phyloP scores from a whole-genome alignment of 2,329 filamentous ascomycete species.

The Hypocreales sp. region DNA sequence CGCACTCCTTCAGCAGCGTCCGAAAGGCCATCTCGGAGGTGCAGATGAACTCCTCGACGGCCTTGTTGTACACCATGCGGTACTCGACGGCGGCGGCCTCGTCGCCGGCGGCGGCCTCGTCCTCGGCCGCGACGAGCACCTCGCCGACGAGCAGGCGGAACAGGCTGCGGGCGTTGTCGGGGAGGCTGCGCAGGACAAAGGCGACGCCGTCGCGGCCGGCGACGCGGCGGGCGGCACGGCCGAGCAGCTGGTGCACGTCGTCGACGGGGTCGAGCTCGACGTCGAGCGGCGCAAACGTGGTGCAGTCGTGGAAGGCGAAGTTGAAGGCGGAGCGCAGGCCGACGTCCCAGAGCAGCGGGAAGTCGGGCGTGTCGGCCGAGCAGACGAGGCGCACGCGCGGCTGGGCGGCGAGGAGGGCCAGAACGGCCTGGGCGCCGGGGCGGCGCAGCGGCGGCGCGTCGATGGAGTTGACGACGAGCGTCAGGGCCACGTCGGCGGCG shows the following conservation, averaged over 20 bases:
- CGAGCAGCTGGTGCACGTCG: conserved; percentile 75
- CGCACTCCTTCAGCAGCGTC: conserved; percentile 80
- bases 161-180: conserved; percentile 79
- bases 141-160: conserved; percentile 78
- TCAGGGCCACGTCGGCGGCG: conserved; percentile 29
- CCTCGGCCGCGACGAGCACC: conserved; percentile 56
- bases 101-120: conserved; percentile 30
- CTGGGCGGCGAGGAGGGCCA: conserved; percentile 64
- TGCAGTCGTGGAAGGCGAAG: conserved; percentile 87
- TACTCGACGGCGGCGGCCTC: conserved; percentile 67
- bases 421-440: conserved; percentile 49
- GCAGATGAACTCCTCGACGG: conserved; percentile 92
- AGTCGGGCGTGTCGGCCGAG: conserved; percentile 78
- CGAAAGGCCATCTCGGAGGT: conserved; percentile 93
- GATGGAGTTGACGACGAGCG: conserved; percentile 71
- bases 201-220: conserved; percentile 84
- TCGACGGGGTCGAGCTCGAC: conserved; percentile 74
- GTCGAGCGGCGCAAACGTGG: conserved; percentile 65
- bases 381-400: conserved; percentile 57
- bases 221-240: conserved; percentile 61
- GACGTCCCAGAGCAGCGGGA: conserved; percentile 79
- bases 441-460: conserved; percentile 67
- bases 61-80: conserved; percentile 82
- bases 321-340: conserved; percentile 68
- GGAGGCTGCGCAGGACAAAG: conserved; percentile 79